These are phyloP conservation scores for Phaeosphaeria sp. DNA, from an alignment of 2,329 filamentous ascomycete species.

Conservation along the genomic window DNA sequence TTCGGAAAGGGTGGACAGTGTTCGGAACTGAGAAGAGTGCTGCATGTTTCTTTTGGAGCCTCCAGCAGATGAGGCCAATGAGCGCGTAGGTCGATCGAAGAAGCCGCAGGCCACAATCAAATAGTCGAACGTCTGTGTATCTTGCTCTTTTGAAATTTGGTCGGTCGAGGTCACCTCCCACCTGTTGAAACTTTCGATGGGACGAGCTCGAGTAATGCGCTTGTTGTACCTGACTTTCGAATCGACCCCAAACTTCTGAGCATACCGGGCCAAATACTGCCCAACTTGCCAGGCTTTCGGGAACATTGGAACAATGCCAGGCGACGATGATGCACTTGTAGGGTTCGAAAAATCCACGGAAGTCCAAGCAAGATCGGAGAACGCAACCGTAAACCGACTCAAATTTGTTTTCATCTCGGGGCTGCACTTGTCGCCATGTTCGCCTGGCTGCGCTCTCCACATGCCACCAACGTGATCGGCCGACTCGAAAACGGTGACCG, in stretches of 20 bases:
- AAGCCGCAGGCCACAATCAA: constrained; percentile 78
- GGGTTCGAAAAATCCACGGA: constrained; percentile 45
- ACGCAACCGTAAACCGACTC: constrained; percentile 73
- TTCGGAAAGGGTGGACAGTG: constrained; percentile 24
- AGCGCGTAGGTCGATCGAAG: constrained; percentile 59
- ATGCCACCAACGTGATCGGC: constrained; percentile 73
- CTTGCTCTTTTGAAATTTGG: constrained; percentile 11
- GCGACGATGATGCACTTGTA: neutral
- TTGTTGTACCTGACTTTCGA: constrained; percentile 59
- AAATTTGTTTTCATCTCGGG: constrained; percentile 69
- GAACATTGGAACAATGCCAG: constrained; percentile 63
- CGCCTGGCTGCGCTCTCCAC: constrained; percentile 65
- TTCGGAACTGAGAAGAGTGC: constrained; percentile 40
- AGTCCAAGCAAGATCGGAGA: constrained; percentile 73
- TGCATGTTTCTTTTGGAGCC: constrained; percentile 17
- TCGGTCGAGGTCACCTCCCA: constrained; percentile 33
- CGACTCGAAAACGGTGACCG: constrained; percentile 74
- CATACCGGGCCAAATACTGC: constrained; percentile 72
- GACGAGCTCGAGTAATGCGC: constrained; percentile 40
- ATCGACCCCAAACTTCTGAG: constrained; percentile 61
- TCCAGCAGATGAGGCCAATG: constrained; percentile 17
- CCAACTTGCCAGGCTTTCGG: constrained; percentile 81
- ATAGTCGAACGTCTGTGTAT: constrained; percentile 65
- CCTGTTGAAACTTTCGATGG: constrained; percentile 16
- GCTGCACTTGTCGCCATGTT: constrained; percentile 69